Evolutionary conservation across 2,329 filamentous ascomycete genomes (phyloP), one percentile per base, ranked within the genome.

Genomic region (Cryphonectria radicalis): DNA sequence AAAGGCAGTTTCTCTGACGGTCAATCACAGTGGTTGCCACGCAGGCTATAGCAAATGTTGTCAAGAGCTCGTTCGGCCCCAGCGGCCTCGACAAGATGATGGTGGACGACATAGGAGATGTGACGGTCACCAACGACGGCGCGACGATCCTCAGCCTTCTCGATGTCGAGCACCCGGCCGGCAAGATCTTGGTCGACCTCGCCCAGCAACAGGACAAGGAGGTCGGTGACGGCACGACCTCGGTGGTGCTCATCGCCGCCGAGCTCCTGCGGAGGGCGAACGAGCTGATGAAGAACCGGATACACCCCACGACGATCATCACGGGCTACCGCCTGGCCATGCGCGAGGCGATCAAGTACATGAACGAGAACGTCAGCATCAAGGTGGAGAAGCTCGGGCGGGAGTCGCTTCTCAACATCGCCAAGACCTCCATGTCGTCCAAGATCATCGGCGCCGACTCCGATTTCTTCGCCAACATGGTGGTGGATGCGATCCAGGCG

Each of bases 31-130:
- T 98, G 65, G 90, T 94, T 76, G 96, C 96, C 76, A 98, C 96
- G 63, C 94, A 98, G 82, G 94, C 95, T 72, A 98, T 99, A 79
- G 92, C 96, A 78, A 99, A 98, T 90, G 95, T 99, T 72, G 94
- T 99, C 82, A 98, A 97, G 87, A 97, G 93, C 83, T 99, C 96
- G 22, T 99, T 99, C 80, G 96, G 96, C 70, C 96, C 96, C 67
- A 97, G 94, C 74, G 96, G 96, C 65, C 89, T 99, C 76, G 96
- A 99, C 82, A 99, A 99, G 89, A 99, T 99, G 96, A 98, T 99
- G 96, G 96, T 99, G 78, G 96, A 99, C 84, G 96, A 99, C 81
- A 98, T 99, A 82, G 96, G 96, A 80, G 96, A 99, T 85, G 96
- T 99, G 72, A 99, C 96, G 73, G 96, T 99, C 72, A 99, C 96